Evolutionary conservation across 306 rosid species (phyloP).

Genomic region (Medicago arabica): DNA sequence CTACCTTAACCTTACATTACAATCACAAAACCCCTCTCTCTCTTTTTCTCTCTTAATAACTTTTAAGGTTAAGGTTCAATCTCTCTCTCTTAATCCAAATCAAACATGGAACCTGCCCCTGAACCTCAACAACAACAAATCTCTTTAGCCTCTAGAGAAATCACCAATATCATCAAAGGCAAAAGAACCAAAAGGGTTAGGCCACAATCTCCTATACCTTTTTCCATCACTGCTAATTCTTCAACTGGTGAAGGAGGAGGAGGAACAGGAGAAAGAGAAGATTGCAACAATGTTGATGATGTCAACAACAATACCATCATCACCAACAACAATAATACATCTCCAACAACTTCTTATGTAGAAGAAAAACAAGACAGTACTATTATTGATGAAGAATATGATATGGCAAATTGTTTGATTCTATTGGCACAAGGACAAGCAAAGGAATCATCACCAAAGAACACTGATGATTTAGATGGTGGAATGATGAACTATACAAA

Average conservation of each 20-base stretch:
- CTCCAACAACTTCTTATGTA: constrained; percentile 54
- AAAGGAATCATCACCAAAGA: constrained; percentile 43
- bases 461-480: constrained; percentile 24
- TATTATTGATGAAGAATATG: constrained; percentile 66
- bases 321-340: neutral
- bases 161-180: constrained; percentile 63
- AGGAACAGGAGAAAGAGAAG: neutral
- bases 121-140: constrained; percentile 29
- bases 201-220: constrained; percentile 87
- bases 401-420: constrained; percentile 89
- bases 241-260: constrained; percentile 45
- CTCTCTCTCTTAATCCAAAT: constrained; percentile 30
- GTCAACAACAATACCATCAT: neutral
- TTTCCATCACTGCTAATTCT: constrained; percentile 54
- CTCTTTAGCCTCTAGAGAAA: constrained; percentile 58
- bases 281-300: constrained; percentile 9
- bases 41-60: neutral
- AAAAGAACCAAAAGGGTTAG: constrained; percentile 90
- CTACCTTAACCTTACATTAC: constrained; percentile 68
- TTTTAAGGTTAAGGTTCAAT: constrained; percentile 4
- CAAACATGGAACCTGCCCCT: neutral
- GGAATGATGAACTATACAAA: constrained; percentile 41
- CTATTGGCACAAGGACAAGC: constrained; percentile 83
- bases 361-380: constrained; percentile 47
- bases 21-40: constrained; percentile 34